Percentiles rank a stretch among this genome's conserved stretches.
These are phyloP conservation scores for Taphrina confusa DNA, from an alignment of 1,139 yeast genomes.

Conservation along the genomic window DNA sequence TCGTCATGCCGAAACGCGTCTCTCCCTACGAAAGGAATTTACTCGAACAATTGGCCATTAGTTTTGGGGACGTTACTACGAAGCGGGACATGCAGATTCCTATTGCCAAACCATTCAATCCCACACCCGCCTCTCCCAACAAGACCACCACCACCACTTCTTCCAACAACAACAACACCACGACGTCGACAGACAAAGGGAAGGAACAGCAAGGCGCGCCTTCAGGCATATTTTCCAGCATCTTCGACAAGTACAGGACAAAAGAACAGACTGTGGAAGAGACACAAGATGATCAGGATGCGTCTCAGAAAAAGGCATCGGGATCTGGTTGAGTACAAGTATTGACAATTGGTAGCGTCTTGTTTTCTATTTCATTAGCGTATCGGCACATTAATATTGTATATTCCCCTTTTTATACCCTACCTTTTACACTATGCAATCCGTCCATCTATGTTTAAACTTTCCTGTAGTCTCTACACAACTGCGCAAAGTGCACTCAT, in stretches of 20 bases:
- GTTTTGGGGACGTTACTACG: conserved; percentile 77
- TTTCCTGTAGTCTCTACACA: too few species aligned
- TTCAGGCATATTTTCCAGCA: conserved; percentile 17
- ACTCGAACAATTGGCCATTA: conserved; percentile 91
- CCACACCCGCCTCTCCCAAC: background rate
- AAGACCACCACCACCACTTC: background rate
- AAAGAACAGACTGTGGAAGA: conserved; percentile 21
- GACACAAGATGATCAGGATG: conserved; percentile 3
- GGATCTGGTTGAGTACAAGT: too few species aligned
- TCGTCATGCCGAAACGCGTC: conserved; percentile 54
- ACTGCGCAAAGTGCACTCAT: too few species aligned
- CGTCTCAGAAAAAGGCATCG: conserved; percentile 2
- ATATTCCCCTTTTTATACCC: background rate
- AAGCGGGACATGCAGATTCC: conserved; percentile 44
- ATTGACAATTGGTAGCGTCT: too few species aligned
- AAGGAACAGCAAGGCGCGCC: background rate
- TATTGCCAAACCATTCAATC: background rate
- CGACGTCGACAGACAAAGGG: background rate
- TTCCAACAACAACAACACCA: background rate
- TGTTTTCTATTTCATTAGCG: background rate
- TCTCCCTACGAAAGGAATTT: conserved; percentile 63
- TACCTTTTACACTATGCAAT: too few species aligned
- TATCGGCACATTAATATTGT: background rate
- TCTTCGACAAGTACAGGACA: conserved; percentile 32
- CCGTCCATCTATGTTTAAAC: too few species aligned